Evolutionary conservation across 2,329 filamentous ascomycete genomes (phyloP).

Genomic region (Phaeosphaeriaceae sp.): DNA sequence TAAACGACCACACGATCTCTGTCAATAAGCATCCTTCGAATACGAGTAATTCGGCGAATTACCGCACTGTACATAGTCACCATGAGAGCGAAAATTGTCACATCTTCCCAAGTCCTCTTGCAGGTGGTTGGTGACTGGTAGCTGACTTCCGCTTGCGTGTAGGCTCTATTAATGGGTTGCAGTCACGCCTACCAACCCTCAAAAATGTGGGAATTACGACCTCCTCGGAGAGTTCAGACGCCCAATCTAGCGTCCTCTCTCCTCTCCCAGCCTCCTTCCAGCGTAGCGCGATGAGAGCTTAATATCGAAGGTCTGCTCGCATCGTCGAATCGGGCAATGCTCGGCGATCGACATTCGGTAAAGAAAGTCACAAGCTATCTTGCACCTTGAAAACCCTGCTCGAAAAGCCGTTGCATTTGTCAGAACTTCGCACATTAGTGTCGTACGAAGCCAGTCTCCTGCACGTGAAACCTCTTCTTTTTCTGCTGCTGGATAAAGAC

Average conservation of each 20-base stretch:
- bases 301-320: background rate
- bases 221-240: background rate
- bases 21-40: background rate
- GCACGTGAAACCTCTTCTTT: background rate
- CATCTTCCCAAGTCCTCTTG: background rate
- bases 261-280: background rate
- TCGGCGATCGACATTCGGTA: constrained; percentile 1
- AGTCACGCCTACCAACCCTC: background rate
- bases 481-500: background rate
- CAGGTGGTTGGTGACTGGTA: background rate
- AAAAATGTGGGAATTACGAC: background rate
- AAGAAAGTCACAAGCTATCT: background rate
- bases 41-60: too few relatives aligned
- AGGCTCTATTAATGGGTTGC: background rate
- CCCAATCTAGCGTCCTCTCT: background rate
- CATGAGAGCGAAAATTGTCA: background rate
- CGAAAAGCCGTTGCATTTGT: background rate
- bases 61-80: too few relatives aligned
- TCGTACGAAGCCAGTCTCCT: background rate
- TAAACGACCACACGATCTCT: background rate
- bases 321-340: constrained; percentile 2
- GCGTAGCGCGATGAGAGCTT: background rate
- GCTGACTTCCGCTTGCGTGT: too few relatives aligned
- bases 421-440: background rate
- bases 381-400: background rate